Base-by-base conservation (phyloP, 1,139 yeast species). In the Pichia sp. region DNA sequence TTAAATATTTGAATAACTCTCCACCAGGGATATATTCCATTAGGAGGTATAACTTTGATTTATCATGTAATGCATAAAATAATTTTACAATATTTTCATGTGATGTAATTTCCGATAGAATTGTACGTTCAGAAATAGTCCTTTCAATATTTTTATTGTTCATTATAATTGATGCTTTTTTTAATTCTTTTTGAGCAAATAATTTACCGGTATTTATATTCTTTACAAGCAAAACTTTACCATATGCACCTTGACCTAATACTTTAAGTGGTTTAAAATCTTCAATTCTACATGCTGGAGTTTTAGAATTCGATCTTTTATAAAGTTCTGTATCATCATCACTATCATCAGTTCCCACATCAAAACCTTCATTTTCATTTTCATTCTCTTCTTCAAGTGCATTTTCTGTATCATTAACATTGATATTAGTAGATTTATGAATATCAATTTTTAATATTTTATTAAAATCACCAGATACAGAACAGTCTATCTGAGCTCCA, bases 21-120 rank as follows among this genome's bases (percentile, higher is more conserved):
- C 97, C 97, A 9, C 97, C 97, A 45, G 90, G 95, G 27, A 92
- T 80, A 59, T 86, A 90, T 60, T 90, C 96, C 48, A 90, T 67
- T 26, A 89, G 75, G 45, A 90, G 64, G 60, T 90, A 90, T 32
- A 90, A 75, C 61, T 86, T 87, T 46, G 81, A 74, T 45, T 76
- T 71, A 62, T 90, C 97, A 65, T 90, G 97, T 57, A 90, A 79
- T 1, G 97, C 95, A 61, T 87, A 90, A 60, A 79, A 89, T 36
- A 90, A 70, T 62, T 84, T 86, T 30, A 90, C 97, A 50, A 90
- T 87, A 57, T 86, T 87, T 5, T 89, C 94, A 62, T 90, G 97
- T 50, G 82, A 75, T 7, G 65, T 56, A 30, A 84, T 76, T 31
- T 78, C 74, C 39, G 86, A 80, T 43, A 86, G 61, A 36, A 86